Evolutionary conservation across 2,329 filamentous ascomycete genomes (phyloP), one percentile per base, ranked within the genome.

Genomic region (Sclerotinia sclerotiorum): DNA sequence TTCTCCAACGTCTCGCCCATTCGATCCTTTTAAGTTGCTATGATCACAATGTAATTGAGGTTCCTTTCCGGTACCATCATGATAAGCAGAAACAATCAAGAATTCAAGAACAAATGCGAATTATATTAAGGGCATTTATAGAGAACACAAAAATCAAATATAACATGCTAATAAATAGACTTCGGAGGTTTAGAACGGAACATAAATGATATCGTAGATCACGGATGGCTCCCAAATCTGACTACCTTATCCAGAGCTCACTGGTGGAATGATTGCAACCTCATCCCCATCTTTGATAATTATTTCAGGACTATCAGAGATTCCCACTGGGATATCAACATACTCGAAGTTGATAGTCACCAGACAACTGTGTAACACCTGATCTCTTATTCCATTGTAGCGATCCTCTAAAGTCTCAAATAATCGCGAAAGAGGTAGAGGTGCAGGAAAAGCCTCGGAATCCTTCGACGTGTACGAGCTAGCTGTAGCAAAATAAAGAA

Each of bases 221-320:
- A 63, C 46, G 17, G 17, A 42, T 39, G 29, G 46, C 46, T 39
- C 60, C n/a, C 29, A 57, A 42, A 24, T 57, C 39, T 39, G 6
- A n/a, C 19, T 57, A 57, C 15, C 15, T 85, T 78, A 95, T 5
- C 92, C 92, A 49, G 92, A 93, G 82, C 92, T 96, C 72, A 96
- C 93, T 13, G 93, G 92, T 46, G 93, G 92, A 68, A 96, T 94
- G 48, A 96, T 90, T 54, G 90, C 93, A 67, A 96, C 91, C 80
- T 96, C 93, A 76, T 96, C 92, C 39, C 89, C 91, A 71, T 87
- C 87, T 64, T 87, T 80, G 68, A 96, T 90, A 68, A 86, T 77
- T 35, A 82, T 73, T 21, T 80, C 80, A 11, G 77, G 76, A 21
- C 75, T 75, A 24, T 80, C 80, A 58, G 79, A 79, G 24, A 79